These are phyloP conservation scores for Hordeum marinum DNA, from an alignment of 176 grass and related monocot genomes.

Conservation along the genomic window DNA sequence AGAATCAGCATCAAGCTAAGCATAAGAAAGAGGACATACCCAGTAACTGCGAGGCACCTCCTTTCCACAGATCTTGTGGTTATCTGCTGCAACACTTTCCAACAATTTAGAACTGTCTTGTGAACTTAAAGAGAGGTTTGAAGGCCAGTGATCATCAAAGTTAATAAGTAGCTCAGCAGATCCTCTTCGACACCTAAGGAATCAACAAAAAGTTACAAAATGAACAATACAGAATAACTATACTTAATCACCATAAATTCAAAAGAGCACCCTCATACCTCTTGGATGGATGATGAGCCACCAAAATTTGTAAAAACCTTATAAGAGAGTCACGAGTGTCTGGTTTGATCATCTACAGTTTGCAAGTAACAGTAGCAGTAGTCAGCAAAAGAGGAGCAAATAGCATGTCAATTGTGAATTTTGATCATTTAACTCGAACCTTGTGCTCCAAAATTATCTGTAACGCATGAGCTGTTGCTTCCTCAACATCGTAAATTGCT, in stretches of 20 bases:
- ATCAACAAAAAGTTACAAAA: not conserved
- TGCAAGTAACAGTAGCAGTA: constrained; percentile 18
- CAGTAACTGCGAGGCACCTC: constrained; percentile 91
- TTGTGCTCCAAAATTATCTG: constrained; percentile 91
- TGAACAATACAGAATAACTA: not conserved
- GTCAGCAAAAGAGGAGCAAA: constrained; percentile 5
- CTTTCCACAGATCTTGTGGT: constrained; percentile 69
- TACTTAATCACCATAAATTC: constrained; percentile 2
- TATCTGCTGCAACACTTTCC: constrained; percentile 41
- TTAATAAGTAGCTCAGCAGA: constrained; percentile 84
- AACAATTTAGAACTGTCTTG: constrained; percentile 45
- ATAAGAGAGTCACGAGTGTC: constrained; percentile 71
- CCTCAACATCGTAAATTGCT: constrained; percentile 92
- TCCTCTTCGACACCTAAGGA: constrained; percentile 77
- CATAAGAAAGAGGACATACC: constrained; percentile 43
- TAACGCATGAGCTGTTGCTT: constrained; percentile 82
- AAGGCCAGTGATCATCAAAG: constrained; percentile 93
- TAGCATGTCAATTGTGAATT: not conserved
- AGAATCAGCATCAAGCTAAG: not conserved
- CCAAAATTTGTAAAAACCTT: constrained; percentile 94
- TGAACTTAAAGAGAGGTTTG: constrained; percentile 50
- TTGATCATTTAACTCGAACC: constrained; percentile 44
- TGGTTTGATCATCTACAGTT: constrained; percentile 82
- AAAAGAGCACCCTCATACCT: constrained; percentile 44
- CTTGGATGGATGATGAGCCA: constrained; percentile 94